Percentiles rank a stretch among this genome's conserved stretches.
Conservation (phyloP, 2,329 filamentous ascomycete species). For the Sporothrix schenckii region DNA sequence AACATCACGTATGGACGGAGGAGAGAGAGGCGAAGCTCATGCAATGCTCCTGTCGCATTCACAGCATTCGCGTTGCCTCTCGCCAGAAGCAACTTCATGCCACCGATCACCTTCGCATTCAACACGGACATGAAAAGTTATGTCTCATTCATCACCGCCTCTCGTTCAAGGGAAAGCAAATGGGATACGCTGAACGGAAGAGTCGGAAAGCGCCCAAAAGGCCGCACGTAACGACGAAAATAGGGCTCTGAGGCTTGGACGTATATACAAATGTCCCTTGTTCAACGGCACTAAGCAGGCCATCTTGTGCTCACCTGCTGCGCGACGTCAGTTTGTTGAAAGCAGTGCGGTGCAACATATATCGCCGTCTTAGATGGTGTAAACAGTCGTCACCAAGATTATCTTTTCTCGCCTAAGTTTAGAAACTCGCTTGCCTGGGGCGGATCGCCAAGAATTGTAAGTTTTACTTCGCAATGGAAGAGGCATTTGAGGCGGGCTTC, state of each 20-base stretch:
- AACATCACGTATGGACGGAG: background rate
- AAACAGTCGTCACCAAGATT: background rate
- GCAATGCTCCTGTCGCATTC: background rate
- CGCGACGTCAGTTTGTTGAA: background rate
- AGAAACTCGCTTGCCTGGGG: background rate
- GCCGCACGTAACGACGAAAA: background rate
- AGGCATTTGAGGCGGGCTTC: slow-evolving; percentile 4
- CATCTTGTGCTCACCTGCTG: background rate
- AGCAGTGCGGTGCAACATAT: background rate
- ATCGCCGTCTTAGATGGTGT: too few species aligned
- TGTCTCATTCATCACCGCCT: background rate
- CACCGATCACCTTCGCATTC: background rate
- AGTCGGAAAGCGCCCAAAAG: too few species aligned
- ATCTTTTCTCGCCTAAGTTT: background rate
- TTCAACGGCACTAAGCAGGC: background rate
- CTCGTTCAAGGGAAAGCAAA: background rate
- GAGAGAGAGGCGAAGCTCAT: background rate
- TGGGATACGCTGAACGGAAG: too few species aligned
- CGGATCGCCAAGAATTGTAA: slow-evolving; percentile 10
- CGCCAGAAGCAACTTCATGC: background rate
- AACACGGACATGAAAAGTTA: background rate
- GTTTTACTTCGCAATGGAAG: background rate
- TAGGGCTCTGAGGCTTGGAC: background rate
- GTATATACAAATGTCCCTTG: background rate
- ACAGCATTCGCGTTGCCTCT: background rate